Evolutionary conservation across 1,139 yeast species (phyloP).

Genomic region (Spathaspora sp.): DNA sequence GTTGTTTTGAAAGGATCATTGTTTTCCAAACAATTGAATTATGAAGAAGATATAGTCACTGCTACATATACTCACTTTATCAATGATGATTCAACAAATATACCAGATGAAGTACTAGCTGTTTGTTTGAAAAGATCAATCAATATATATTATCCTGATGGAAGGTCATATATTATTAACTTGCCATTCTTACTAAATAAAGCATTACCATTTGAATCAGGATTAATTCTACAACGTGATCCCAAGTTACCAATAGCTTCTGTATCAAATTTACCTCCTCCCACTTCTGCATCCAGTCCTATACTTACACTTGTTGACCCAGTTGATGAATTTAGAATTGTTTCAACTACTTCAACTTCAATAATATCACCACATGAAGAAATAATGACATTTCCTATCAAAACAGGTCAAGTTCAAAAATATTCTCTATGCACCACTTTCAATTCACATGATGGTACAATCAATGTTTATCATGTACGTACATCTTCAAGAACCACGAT

Average conservation of each 20-base stretch:
- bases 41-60: conserved; percentile 44
- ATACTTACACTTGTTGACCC: conserved; percentile 71
- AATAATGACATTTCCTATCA: conserved; percentile 49
- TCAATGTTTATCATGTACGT: conserved; percentile 53
- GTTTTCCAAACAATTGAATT: conserved; percentile 44
- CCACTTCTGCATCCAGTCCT: conserved; percentile 34
- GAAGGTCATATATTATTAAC: conserved; percentile 56
- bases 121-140: conserved; percentile 53
- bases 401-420: conserved; percentile 25
- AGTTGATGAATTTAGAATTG: conserved; percentile 61
- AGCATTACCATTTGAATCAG: conserved; percentile 62
- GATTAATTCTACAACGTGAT: conserved; percentile 60
- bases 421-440: conserved; percentile 53
- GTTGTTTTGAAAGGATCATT: conserved; percentile 16
- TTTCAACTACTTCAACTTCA: conserved; percentile 70
- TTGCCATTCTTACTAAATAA: conserved; percentile 60
- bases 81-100: conserved; percentile 5
- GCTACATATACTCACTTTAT: conserved; percentile 51
- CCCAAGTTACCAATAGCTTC: conserved; percentile 14
- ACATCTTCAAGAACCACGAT: conserved; percentile 17
- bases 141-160: conserved; percentile 57
- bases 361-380: conserved; percentile 61
- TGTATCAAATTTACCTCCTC: conserved; percentile 12
- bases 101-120: conserved; percentile 26
- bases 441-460: conserved; percentile 41